These are phyloP conservation scores for Panicum virgatum DNA, from an alignment of 202 grass and related monocot genomes.

Conservation along the genomic window DNA sequence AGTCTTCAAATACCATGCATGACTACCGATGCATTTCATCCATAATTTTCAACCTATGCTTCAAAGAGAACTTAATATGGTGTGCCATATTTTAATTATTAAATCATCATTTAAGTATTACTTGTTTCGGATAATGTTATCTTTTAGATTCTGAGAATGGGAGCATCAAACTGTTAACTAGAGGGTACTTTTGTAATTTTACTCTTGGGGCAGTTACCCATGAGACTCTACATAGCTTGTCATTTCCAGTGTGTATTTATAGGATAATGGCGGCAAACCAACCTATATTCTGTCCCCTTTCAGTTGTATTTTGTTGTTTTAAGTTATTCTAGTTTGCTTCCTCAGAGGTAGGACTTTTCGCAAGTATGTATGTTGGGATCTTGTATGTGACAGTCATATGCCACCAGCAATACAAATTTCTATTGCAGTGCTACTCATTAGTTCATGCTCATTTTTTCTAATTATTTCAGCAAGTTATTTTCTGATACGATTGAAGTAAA, in stretches of 20 bases:
- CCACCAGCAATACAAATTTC: neutral
- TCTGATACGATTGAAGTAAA: slow-evolving; percentile 20
- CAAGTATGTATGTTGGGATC: slow-evolving; percentile 25
- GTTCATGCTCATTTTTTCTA: slow-evolving; percentile 30
- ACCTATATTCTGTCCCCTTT: slow-evolving; percentile 9
- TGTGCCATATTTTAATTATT: slow-evolving; percentile 24
- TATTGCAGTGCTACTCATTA: slow-evolving; percentile 27
- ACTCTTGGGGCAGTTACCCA: neutral
- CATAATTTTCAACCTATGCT: slow-evolving; percentile 24
- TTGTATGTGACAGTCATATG: slow-evolving; percentile 21
- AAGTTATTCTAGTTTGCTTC: neutral
- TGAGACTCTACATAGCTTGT: slow-evolving; percentile 1
- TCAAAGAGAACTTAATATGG: neutral
- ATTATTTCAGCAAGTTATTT: slow-evolving; percentile 35
- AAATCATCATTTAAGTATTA: neutral
- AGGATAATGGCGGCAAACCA: slow-evolving; percentile 9
- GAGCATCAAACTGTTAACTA: slow-evolving; percentile 24
- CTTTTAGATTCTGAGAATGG: slow-evolving; percentile 4
- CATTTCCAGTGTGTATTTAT: slow-evolving; percentile 23
- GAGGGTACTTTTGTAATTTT: neutral
- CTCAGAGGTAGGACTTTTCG: slow-evolving; percentile 1
- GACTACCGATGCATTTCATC: neutral
- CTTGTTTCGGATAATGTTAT: slow-evolving; percentile 18
- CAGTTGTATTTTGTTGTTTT: slow-evolving; percentile 22
- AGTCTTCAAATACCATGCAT: neutral